Evolutionary conservation across 352 stramenopile genomes (phyloP).

Genomic region (Phytophthora constricta): DNA sequence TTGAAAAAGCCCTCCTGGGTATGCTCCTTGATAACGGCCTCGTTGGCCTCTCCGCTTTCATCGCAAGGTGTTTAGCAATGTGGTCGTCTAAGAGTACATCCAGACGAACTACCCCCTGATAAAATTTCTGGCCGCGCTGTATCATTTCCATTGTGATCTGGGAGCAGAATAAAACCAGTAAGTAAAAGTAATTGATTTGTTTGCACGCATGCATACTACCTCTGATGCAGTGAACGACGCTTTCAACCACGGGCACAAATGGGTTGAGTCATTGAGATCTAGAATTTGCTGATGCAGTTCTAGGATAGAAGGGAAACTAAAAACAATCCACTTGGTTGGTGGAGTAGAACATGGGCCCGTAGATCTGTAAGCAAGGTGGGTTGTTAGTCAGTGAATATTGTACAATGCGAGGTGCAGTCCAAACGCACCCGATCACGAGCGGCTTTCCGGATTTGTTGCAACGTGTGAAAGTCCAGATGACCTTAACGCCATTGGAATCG

Average conservation of each 20-base stretch:
- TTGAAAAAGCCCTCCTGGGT: too few relatives aligned
- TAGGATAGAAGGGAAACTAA: background rate
- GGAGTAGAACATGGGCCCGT: background rate
- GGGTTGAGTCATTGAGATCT: background rate
- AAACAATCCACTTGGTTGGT: background rate
- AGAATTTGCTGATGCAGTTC: background rate
- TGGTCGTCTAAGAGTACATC: too few relatives aligned
- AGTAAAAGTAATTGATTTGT: too few relatives aligned
- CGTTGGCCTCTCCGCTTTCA: too few relatives aligned
- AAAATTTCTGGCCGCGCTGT: too few relatives aligned
- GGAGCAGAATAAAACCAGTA: too few relatives aligned
- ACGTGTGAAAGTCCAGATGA: background rate
- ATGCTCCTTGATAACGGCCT: too few relatives aligned
- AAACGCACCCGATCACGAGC: background rate
- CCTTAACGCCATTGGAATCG: background rate
- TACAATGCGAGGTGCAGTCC: background rate
- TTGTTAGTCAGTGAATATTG: too few relatives aligned
- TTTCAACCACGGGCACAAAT: background rate
- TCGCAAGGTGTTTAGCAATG: too few relatives aligned
- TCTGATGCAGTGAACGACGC: background rate
- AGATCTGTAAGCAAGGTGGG: background rate
- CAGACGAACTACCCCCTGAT: too few relatives aligned
- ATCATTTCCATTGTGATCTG: too few relatives aligned
- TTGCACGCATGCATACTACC: too few relatives aligned
- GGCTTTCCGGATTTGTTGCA: background rate